Evolutionary conservation across 192 early-diverging fungal genomes (phyloP).

Genomic region (Backusella circina): DNA sequence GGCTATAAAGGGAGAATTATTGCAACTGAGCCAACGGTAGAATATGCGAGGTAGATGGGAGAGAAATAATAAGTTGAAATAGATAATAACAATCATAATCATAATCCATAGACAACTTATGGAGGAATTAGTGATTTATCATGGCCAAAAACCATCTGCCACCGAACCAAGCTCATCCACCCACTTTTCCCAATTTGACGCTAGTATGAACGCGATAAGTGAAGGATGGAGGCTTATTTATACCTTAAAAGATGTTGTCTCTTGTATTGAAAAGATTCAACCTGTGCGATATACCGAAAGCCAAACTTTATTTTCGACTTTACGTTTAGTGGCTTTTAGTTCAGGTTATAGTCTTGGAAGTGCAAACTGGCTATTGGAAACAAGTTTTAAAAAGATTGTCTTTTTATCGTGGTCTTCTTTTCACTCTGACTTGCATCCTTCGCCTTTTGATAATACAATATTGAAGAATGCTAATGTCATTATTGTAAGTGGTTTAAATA

Average conservation of each 20-base stretch:
- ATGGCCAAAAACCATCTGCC: slow-evolving; percentile 24
- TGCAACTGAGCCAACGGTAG: slow-evolving; percentile 79
- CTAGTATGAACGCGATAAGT: not conserved
- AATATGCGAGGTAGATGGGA: slow-evolving; percentile 58
- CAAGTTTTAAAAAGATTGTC: slow-evolving; percentile 51
- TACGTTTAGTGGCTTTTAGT: slow-evolving; percentile 56
- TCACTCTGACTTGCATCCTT: slow-evolving; percentile 42
- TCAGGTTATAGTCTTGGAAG: slow-evolving; percentile 72
- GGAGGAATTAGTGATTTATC: slow-evolving; percentile 58
- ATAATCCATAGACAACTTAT: slow-evolving; percentile 43
- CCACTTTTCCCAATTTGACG: slow-evolving; percentile 7
- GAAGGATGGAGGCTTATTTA: slow-evolving; percentile 46
- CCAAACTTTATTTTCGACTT: slow-evolving; percentile 11
- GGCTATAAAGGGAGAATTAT: slow-evolving; percentile 73
- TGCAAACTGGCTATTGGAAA: slow-evolving; percentile 71
- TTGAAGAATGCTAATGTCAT: slow-evolving; percentile 41
- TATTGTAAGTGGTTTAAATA: slow-evolving; percentile 39
- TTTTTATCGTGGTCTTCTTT: slow-evolving; percentile 46
- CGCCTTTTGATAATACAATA: slow-evolving; percentile 41
- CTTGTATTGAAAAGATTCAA: slow-evolving; percentile 59
- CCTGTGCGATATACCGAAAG: slow-evolving; percentile 55
- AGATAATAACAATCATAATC: not conserved
- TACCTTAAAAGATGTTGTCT: slow-evolving; percentile 49
- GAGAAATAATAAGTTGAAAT: not conserved
- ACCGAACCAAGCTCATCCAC: not conserved